Conservation (phyloP, 805 yeast genomes). For the Cyberlindnera americana region DNA sequence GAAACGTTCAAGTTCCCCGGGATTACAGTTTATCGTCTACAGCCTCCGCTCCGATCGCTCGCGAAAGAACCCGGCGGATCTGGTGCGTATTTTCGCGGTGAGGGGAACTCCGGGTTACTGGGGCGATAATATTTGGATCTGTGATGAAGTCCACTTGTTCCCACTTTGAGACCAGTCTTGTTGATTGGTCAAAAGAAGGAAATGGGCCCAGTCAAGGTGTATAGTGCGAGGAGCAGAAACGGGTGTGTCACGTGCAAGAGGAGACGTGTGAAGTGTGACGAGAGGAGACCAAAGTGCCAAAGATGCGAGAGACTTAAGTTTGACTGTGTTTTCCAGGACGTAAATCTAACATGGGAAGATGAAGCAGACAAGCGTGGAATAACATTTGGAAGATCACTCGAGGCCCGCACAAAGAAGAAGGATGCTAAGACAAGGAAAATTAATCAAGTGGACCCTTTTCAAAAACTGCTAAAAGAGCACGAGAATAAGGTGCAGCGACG, state of each 20-base stretch:
- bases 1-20: too few relatives aligned
- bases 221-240: conserved; percentile 32
- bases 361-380: conserved; percentile 34
- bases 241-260: conserved; percentile 50
- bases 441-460: not conserved
- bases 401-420: conserved; percentile 19
- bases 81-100: too few relatives aligned
- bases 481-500: conserved; percentile 9
- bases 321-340: conserved; percentile 22
- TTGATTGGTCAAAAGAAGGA: not conserved
- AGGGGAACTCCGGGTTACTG: too few relatives aligned
- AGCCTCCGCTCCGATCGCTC: too few relatives aligned
- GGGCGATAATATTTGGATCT: too few relatives aligned
- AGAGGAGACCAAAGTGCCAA: conserved; percentile 32
- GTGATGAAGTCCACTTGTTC: too few relatives aligned
- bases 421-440: not conserved
- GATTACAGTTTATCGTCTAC: too few relatives aligned
- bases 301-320: conserved; percentile 29
- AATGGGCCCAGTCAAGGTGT: conserved; percentile 28
- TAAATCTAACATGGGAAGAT: conserved; percentile 34
- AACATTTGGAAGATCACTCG: conserved; percentile 35
- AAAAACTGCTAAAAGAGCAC: conserved; percentile 1
- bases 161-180: not conserved
- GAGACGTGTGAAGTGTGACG: conserved; percentile 47
- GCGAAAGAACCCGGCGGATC: too few relatives aligned